A percentile compares a stretch with the other conserved stretches of the same genome.
Evolutionary conservation across 23 red algal species (phyloP).

Genomic region (Gracilaria domingensis): DNA sequence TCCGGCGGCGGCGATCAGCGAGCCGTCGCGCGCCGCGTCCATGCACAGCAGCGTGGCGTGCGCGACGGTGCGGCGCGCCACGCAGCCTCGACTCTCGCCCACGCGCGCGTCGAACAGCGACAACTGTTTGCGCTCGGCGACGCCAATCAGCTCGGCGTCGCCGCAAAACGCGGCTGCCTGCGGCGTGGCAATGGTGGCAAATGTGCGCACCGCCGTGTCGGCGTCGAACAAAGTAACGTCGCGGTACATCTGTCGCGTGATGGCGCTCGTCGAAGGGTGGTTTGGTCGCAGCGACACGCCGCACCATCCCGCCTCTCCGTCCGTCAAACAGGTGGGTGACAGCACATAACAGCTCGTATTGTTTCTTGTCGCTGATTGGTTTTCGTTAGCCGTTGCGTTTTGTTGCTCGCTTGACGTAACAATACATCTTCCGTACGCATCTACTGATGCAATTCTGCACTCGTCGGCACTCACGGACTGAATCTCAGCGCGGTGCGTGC

Average conservation of each 20-base stretch:
- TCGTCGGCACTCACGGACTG: conserved; percentile 53
- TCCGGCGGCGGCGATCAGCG: conserved; percentile 45
- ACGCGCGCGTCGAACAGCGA: conserved; percentile 69
- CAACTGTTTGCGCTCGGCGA: conserved; percentile 48
- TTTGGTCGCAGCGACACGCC: conserved; percentile 52
- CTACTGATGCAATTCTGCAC: conserved; percentile 55
- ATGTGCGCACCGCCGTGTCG: conserved; percentile 19
- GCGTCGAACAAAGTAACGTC: conserved; percentile 64
- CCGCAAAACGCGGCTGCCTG: conserved; percentile 30
- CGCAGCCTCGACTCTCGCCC: conserved; percentile 26
- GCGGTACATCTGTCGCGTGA: conserved; percentile 40
- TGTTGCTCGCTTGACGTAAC: background rate
- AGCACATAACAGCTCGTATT: background rate
- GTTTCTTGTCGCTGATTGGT: background rate
- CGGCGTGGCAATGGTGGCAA: conserved; percentile 29
- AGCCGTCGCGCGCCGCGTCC: conserved; percentile 45
- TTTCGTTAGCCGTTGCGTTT: background rate
- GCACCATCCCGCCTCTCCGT: conserved; percentile 60
- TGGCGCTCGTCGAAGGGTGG: background rate
- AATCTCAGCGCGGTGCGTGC: conserved; percentile 51
- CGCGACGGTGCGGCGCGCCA: conserved; percentile 7
- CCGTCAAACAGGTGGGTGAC: conserved; percentile 11
- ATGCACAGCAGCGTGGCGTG: conserved; percentile 37
- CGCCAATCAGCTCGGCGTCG: conserved; percentile 8
- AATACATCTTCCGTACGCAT: conserved; percentile 52